These are phyloP conservation scores for Paecilomyces fulvus DNA, from an alignment of 2,329 filamentous ascomycete genomes.

Conservation along the genomic window DNA sequence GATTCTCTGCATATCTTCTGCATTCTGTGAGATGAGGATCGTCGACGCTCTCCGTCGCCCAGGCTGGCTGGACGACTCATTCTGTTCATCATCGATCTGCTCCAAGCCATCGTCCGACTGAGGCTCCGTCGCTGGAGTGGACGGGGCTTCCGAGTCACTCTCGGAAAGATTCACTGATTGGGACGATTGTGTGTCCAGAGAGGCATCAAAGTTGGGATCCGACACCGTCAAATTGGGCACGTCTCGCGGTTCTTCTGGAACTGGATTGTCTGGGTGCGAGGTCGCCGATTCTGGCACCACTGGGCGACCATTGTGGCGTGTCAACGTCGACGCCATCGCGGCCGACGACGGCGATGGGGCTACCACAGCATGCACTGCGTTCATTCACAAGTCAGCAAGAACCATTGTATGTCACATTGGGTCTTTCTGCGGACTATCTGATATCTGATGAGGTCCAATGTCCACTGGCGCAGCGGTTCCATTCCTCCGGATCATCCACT, in stretches of 20 bases:
- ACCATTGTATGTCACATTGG: not conserved
- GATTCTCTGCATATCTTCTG: slow-evolving; percentile 50
- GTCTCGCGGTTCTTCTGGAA: slow-evolving; percentile 39
- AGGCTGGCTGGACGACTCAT: slow-evolving; percentile 9
- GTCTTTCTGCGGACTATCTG: not conserved
- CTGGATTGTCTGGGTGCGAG: slow-evolving; percentile 39
- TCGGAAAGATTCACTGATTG: slow-evolving; percentile 22
- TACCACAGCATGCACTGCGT: slow-evolving; percentile 22
- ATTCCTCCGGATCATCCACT: not conserved
- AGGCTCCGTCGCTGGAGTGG: slow-evolving; percentile 33
- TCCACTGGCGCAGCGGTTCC: not conserved
- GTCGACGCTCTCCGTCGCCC: slow-evolving; percentile 39
- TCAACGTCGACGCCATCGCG: slow-evolving; percentile 14
- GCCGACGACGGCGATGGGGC: slow-evolving; percentile 15
- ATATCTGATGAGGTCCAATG: not conserved
- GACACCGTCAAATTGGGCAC: slow-evolving; percentile 30
- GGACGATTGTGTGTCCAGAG: slow-evolving; percentile 19
- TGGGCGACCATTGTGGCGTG: slow-evolving; percentile 17
- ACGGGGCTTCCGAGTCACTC: slow-evolving; percentile 27
- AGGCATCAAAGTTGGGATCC: slow-evolving; percentile 21
- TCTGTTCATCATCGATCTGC: slow-evolving; percentile 12
- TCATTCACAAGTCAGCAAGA: not conserved
- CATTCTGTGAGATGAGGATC: slow-evolving; percentile 47
- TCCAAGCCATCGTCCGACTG: slow-evolving; percentile 26
- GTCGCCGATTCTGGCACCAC: slow-evolving; percentile 31